Base-by-base conservation (phyloP, 805 yeast species). In the Saturnispora bothae region DNA sequence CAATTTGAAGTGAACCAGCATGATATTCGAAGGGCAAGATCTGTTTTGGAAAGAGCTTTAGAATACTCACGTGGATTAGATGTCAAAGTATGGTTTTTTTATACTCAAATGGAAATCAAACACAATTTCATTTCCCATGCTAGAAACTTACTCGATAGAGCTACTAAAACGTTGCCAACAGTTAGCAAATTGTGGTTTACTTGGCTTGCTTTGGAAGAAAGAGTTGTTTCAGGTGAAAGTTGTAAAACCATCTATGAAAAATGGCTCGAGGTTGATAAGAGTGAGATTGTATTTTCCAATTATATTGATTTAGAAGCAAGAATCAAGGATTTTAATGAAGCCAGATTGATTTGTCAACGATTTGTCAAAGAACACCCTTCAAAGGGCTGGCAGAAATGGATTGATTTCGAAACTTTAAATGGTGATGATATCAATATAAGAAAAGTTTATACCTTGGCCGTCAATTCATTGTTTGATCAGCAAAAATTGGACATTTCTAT, bases 151-250 rank as follows among this genome's bases (percentile, higher is more conserved):
- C 61, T 89, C 22, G 86, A 85, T 37, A 63, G 96, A 31, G 94
- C 85, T 0, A 76, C 82, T 0, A 69, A 76, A 2, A 56, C 74
- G 0, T 61, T 88, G 19, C 97, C 97, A 0, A 64, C 83, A 19
- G 76, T 80, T 4, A 88, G 81, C 49, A 88, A 88, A 54, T 60
- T 89, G 16, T 89, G 97, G 96, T 83, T 73, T 52, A 68, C 76
- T 43, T 86, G 84, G 51, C 77, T 83, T 6, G 77, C 80, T 33
- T 70, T 88, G 14, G 96, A 86, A 56, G 96, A 86, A 57, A 69
- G 81, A 1, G 59, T 85, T 19, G 77, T 76, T 28, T 76, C 84
- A 50, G 60, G 73, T 29, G 54, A 62, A 4, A 77, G 78, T 6
- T 79, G 79, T 3, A 59, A 94, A 36, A 56, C 59, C 12, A 65